These are phyloP conservation scores for Aschersonia sp. DNA, from an alignment of 2,329 filamentous ascomycete species.

Conservation along the genomic window DNA sequence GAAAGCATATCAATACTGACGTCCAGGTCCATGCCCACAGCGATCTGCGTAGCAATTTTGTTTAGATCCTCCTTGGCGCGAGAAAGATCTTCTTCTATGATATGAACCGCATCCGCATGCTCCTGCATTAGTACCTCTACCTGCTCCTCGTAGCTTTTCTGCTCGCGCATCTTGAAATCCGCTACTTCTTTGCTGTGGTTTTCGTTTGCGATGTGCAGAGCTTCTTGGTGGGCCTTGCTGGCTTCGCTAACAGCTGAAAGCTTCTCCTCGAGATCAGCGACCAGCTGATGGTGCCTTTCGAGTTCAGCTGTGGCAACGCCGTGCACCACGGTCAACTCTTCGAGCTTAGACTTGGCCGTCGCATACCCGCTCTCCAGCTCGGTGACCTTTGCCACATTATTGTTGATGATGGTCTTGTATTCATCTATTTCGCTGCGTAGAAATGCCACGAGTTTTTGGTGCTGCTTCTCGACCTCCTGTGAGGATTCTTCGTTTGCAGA, in stretches of 20 bases:
- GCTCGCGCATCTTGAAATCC: slow-evolving; percentile 31
- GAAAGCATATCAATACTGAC: slow-evolving; percentile 55
- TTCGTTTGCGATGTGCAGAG: slow-evolving; percentile 31
- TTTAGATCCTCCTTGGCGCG: slow-evolving; percentile 53
- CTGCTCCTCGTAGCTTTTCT: slow-evolving; percentile 42
- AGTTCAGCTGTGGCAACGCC: slow-evolving; percentile 33
- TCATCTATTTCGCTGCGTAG: slow-evolving; percentile 66
- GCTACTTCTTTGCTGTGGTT: slow-evolving; percentile 36
- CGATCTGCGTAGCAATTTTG: slow-evolving; percentile 49
- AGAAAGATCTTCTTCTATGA: slow-evolving; percentile 46
- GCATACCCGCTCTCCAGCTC: slow-evolving; percentile 61
- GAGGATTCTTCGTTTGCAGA: slow-evolving; percentile 24
- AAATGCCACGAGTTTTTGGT: slow-evolving; percentile 43
- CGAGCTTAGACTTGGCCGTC: slow-evolving; percentile 50
- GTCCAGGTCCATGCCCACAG: slow-evolving; percentile 44
- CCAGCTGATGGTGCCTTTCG: slow-evolving; percentile 29
- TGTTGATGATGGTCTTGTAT: slow-evolving; percentile 60
- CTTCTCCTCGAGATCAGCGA: slow-evolving; percentile 40
- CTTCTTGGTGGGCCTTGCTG: slow-evolving; percentile 38
- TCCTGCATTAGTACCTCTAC: slow-evolving; percentile 44
- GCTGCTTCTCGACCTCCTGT: slow-evolving; percentile 34
- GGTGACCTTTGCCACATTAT: slow-evolving; percentile 53
- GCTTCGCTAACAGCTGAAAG: slow-evolving; percentile 44
- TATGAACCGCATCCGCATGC: slow-evolving; percentile 39
- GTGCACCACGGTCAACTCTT: slow-evolving; percentile 47